These are phyloP conservation scores for Hawksworthiomyces lignivorus DNA, from an alignment of 2,329 filamentous ascomycete species.

Conservation along the genomic window DNA sequence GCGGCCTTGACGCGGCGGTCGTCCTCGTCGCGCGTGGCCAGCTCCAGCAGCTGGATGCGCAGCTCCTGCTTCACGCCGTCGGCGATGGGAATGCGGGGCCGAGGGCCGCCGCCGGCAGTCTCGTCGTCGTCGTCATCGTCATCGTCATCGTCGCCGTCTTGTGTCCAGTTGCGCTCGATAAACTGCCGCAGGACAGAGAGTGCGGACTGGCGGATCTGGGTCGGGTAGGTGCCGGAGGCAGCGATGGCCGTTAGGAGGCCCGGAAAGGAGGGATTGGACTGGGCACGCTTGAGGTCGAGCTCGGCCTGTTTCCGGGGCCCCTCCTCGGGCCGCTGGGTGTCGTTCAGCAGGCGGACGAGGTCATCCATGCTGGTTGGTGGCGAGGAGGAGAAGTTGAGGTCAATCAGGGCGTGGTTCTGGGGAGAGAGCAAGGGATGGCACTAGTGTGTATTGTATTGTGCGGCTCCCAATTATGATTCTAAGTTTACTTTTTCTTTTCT, in stretches of 20 bases:
- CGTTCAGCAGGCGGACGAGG: conserved; percentile 78
- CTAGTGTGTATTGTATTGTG: not conserved
- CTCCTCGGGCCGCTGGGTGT: conserved; percentile 73
- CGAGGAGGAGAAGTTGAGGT: not conserved
- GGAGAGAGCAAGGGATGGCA: not conserved
- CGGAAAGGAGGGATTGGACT: conserved; percentile 64
- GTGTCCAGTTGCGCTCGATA: conserved; percentile 77
- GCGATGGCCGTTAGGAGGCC: conserved; percentile 74
- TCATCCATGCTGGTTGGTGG: conserved; percentile 63
- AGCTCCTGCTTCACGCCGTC: conserved; percentile 69
- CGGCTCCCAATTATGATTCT: too few species aligned
- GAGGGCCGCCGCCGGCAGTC: not conserved
- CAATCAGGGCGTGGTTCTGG: not conserved
- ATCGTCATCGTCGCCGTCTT: conserved; percentile 64
- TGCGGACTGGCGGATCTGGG: conserved; percentile 74
- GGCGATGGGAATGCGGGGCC: conserved; percentile 54
- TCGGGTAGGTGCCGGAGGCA: conserved; percentile 63
- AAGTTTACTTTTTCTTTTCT: too few species aligned
- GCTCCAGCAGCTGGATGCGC: conserved; percentile 64
- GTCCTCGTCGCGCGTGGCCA: conserved; percentile 64
- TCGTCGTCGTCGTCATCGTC: conserved; percentile 52
- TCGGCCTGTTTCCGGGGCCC: conserved; percentile 79
- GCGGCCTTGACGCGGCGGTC: conserved; percentile 82
- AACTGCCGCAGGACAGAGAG: conserved; percentile 74
- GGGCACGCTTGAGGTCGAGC: conserved; percentile 66